Base-by-base conservation (phyloP, 2,329 filamentous ascomycete species). In the Trichoderma atrobrunneum region DNA sequence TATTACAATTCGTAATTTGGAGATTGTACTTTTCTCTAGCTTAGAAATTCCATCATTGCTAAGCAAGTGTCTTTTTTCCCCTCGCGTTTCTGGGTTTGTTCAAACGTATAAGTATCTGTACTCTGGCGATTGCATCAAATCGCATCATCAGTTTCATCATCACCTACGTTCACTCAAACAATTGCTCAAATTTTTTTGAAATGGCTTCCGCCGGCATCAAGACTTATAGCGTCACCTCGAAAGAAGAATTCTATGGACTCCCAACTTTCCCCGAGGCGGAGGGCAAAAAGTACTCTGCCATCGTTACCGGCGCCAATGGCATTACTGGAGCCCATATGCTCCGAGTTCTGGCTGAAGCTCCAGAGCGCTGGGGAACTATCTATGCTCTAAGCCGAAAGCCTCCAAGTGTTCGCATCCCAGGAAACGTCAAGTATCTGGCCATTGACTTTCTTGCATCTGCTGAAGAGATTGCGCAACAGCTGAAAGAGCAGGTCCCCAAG, bases 231-330 rank as follows among this genome's bases (percentile, higher is more conserved):
- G 28, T 65, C 28, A 24, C 7, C 12, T 69, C 66, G 4, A 69
- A 69, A 32, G 68, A 51, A 1, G 60, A 63, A 7, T 70, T 51
- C 16, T 54, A 71, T n/a, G 69, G 69, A 18, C 51, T 71, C 2
- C 69, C 69, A n/a, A 66, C 54, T 11, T 71, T 71, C 12, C 43
- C 60, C 16, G 48, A 71, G 18, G 43, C 14, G 2, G 36, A 73
- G 4, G 39, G 64, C 10, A 54, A 68, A 39, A 61, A 61, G 8
- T 68, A 73, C 14, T 71, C 71, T 59, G 73, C 71, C 21, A 63
- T 74, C 2, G 59, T 74, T 7, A 74, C 73, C 1, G 73, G 73
- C 1, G 73, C 73, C n/a, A 74, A 71, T 48, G 73, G 73, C 16
- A 67, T 74, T 18, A 56, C 72, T 34, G 73, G 73, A 2, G 30